A percentile compares a stretch with the other conserved stretches of the same genome.
Conservation (phyloP, 2,329 filamentous ascomycete genomes). For the Septoria linicola region DNA sequence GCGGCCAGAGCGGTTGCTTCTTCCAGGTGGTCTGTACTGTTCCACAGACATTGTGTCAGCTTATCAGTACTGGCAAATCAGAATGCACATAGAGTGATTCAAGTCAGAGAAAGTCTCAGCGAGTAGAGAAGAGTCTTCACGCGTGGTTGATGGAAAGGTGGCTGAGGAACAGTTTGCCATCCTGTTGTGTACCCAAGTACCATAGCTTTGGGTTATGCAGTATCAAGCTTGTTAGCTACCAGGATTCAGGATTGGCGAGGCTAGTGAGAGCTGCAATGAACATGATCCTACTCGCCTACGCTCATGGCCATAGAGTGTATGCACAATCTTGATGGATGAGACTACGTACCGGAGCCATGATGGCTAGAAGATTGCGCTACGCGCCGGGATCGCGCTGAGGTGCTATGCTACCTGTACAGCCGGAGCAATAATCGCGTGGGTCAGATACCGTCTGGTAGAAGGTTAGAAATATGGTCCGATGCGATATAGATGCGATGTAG, state of each 20-base stretch:
- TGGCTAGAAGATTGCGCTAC: neutral
- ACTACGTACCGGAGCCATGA: slow-evolving; percentile 19
- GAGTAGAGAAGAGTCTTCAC: too few species aligned
- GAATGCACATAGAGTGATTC: too few species aligned
- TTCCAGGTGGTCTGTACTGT: slow-evolving; percentile 58
- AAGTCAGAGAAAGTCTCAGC: neutral
- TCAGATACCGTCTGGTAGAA: neutral
- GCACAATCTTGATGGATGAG: too few species aligned
- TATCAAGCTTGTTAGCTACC: slow-evolving; percentile 5
- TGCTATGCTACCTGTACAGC: neutral
- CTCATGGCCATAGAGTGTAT: too few species aligned
- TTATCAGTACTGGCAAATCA: neutral
- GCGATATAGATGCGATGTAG: neutral
- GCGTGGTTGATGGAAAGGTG: neutral
- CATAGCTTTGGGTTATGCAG: slow-evolving; percentile 11
- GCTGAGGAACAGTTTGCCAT: neutral
- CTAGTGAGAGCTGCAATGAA: too few species aligned
- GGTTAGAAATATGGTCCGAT: neutral
- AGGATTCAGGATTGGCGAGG: neutral
- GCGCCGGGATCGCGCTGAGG: slow-evolving; percentile 5
- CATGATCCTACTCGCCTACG: too few species aligned
- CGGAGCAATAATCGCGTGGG: neutral
- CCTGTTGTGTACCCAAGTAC: slow-evolving; percentile 5
- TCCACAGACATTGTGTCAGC: slow-evolving; percentile 27
- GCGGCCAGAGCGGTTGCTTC: slow-evolving; percentile 58